Conservation (phyloP, 352 stramenopile genomes). For the Phytophthora boehmeriae region DNA sequence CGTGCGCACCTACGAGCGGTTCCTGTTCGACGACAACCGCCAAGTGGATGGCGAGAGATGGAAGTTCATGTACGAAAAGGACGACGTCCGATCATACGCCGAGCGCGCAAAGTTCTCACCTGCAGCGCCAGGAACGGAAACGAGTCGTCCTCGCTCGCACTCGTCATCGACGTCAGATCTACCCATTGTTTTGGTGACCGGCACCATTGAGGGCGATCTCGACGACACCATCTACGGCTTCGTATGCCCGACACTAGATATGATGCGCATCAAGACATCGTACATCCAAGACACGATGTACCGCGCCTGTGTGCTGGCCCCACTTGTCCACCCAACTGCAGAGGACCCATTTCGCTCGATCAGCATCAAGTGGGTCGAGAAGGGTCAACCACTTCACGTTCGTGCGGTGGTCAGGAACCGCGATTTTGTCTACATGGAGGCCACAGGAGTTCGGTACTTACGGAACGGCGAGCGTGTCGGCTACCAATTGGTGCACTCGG, state of each 20-base stretch:
- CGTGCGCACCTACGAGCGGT: constrained; percentile 38
- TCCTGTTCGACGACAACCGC: constrained; percentile 24
- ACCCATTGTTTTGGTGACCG: constrained; percentile 38
- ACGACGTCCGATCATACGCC: constrained; percentile 38
- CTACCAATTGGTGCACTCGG: constrained; percentile 59
- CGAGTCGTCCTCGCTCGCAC: constrained; percentile 11
- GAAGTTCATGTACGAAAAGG: constrained; percentile 48
- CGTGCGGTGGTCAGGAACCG: constrained; percentile 42
- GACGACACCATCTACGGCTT: constrained; percentile 50
- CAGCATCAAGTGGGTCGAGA: constrained; percentile 46
- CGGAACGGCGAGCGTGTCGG: constrained; percentile 48
- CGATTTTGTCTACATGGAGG: constrained; percentile 61
- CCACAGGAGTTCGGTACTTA: constrained; percentile 40
- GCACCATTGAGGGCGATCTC: constrained; percentile 40
- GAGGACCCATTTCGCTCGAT: constrained; percentile 38
- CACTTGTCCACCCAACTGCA: constrained; percentile 28
- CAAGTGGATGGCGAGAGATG: constrained; percentile 34
- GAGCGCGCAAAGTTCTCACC: constrained; percentile 19
- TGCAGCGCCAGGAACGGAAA: neutral
- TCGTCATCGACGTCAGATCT: constrained; percentile 25
- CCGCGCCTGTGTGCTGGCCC: constrained; percentile 34
- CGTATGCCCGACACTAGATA: constrained; percentile 33
- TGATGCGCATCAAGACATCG: constrained; percentile 43
- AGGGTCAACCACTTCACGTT: constrained; percentile 31
- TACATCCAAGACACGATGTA: constrained; percentile 39